Percentiles rank a stretch among this genome's conserved stretches.
phyloP scores from a whole-genome alignment of 2,329 filamentous ascomycete species.

The Arthrobotrys pseudoclavata region DNA sequence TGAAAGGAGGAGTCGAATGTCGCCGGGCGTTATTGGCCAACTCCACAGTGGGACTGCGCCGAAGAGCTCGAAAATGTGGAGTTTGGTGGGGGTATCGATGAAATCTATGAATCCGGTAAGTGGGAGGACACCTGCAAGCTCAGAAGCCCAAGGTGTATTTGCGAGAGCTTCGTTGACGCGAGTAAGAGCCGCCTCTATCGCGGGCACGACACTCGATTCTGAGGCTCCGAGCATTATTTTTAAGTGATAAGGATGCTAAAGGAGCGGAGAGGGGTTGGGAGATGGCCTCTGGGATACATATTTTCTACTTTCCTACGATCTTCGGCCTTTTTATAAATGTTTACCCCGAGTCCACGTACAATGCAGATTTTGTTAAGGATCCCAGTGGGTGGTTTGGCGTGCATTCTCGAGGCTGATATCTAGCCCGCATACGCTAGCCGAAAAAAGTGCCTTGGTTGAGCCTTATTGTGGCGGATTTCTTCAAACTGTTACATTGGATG shows the following conservation, averaged over 20 bases:
- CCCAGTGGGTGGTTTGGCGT: background rate
- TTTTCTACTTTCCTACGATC: constrained; percentile 18
- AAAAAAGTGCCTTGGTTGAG: constrained; percentile 17
- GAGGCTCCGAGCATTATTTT: constrained; percentile 10
- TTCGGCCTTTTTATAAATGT: constrained; percentile 18
- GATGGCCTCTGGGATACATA: constrained; percentile 1
- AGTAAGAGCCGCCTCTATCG: constrained; percentile 36
- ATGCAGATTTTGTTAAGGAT: constrained; percentile 11
- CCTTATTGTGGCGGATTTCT: constrained; percentile 15
- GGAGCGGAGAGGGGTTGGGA: background rate
- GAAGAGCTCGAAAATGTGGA: constrained; percentile 48
- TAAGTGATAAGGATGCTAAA: background rate
- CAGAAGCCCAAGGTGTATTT: constrained; percentile 30
- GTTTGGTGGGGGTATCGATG: constrained; percentile 49
- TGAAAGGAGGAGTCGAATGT: constrained; percentile 49
- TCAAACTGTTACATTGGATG: background rate
- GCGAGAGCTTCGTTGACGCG: constrained; percentile 34
- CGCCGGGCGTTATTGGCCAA: constrained; percentile 45
- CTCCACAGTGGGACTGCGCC: constrained; percentile 45
- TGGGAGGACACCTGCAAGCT: constrained; percentile 44
- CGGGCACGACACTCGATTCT: constrained; percentile 22
- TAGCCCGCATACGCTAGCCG: constrained; percentile 1
- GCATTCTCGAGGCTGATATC: constrained; percentile 7
- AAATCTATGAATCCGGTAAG: constrained; percentile 54
- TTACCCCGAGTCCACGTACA: background rate